Evolutionary conservation across 2,329 filamentous ascomycete genomes (phyloP), one percentile per base, ranked within the genome.

Genomic region (Ascochyta pisi): DNA sequence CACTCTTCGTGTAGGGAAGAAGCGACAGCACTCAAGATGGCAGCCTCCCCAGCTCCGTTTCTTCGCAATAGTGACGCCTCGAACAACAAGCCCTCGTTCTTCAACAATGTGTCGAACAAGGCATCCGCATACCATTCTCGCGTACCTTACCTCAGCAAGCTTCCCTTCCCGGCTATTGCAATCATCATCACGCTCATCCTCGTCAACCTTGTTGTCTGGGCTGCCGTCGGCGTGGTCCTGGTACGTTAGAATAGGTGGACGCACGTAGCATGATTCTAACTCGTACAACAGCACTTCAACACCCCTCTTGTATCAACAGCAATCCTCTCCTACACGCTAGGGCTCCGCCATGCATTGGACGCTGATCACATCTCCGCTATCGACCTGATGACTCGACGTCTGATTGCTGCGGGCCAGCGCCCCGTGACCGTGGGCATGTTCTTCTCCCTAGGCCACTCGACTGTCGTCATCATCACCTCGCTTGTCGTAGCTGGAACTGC

Each of bases 301-400:
- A 84, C 82, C 0, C 78, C 82, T 0, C 83, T 97, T 60, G 86
- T 93, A 45, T 90, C 90, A 2, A 89, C 92, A 3, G 91, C 92
- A 1, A 87, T 93, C 2, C 84, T 98, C 0, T 88, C 93, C 24
- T 98, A 96, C 75, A 91, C 91, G 0, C 84, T 98, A 10, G 94
- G 94, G 3, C 84, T 98, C 12, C 89, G 94, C 38, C 94, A 98
- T 80, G 94, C 94, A n/a, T 86, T 98, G 40, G 95, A 98, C 70
- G 95, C 94, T n/a, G 94, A 98, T 76, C 95, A 98, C 71, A 91
- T 91, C 62, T 87, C 86, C 37, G 94, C 93, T 61, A 99, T 98
- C 68, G 94, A 98, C 76, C 84, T 98, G 34, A 96, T 96, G 88
- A 98, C 95, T 0, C 85, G 95, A 3, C 87, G 94, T 6, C 85